Conservation (phyloP, 495 filamentous ascomycete genomes). For the Penicillium cinerascens region DNA sequence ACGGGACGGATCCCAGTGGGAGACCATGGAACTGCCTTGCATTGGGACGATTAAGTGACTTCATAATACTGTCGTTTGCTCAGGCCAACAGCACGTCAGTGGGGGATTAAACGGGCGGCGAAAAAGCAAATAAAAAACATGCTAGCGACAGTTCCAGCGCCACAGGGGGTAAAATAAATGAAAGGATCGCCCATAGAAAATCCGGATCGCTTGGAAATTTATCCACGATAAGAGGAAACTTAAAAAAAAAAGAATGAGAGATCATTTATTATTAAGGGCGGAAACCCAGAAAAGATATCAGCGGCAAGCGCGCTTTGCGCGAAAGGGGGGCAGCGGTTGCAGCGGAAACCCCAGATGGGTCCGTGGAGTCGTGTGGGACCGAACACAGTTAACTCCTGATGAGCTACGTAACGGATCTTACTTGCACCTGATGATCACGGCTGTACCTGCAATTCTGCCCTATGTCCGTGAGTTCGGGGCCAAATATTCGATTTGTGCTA, state of each 20-base stretch:
- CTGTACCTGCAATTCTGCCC: conserved; percentile 13
- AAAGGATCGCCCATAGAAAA: conserved; percentile 1
- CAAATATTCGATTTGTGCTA: background rate
- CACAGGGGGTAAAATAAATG: conserved; percentile 7
- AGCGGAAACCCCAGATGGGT: conserved; percentile 36
- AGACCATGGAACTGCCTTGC: background rate
- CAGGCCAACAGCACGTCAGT: background rate
- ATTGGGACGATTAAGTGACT: background rate
- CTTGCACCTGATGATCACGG: conserved; percentile 17
- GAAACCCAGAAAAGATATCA: background rate
- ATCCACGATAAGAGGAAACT: background rate
- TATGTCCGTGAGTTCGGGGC: conserved; percentile 1
- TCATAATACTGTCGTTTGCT: conserved; percentile 1
- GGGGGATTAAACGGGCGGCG: conserved; percentile 1
- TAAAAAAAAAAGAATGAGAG: background rate
- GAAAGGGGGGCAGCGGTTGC: conserved; percentile 34
- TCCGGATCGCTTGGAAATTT: background rate
- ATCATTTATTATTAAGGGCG: background rate
- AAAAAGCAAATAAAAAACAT: conserved; percentile 10
- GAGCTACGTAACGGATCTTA: too few species aligned
- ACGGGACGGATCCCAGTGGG: background rate
- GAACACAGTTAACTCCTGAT: too few species aligned
- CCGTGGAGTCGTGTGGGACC: conserved; percentile 25
- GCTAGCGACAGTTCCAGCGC: background rate
- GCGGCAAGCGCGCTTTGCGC: conserved; percentile 48